These are phyloP conservation scores for Nakazawaea wickerhamii DNA, from an alignment of 805 yeast genomes.

Conservation along the genomic window DNA sequence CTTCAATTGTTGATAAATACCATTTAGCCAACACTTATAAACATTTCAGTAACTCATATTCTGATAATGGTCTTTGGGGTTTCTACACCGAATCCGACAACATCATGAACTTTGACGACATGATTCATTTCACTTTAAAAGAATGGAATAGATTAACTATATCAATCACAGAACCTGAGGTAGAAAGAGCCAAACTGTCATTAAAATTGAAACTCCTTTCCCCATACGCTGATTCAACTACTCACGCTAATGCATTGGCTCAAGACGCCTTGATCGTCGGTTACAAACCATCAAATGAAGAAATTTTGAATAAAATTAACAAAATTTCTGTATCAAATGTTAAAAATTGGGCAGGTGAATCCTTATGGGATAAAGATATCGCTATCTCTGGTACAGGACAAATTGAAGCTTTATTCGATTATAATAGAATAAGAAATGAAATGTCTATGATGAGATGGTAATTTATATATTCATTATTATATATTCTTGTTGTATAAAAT, in stretches of 20 bases:
- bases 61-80: conserved; percentile 84
- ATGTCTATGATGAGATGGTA: conserved; percentile 87
- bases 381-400: conserved; percentile 83
- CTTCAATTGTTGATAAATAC: conserved; percentile 63
- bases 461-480: neutral
- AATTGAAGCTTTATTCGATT: conserved; percentile 79
- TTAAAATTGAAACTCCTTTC: conserved; percentile 59
- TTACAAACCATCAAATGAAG: conserved; percentile 54
- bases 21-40: conserved; percentile 66
- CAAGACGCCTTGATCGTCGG: conserved; percentile 54
- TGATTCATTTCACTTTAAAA: conserved; percentile 73
- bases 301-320: conserved; percentile 58
- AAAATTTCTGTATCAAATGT: conserved; percentile 54
- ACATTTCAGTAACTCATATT: conserved; percentile 69
- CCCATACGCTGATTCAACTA: conserved; percentile 41
- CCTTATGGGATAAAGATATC: conserved; percentile 80
- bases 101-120: conserved; percentile 60
- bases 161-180: conserved; percentile 71
- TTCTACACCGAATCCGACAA: conserved; percentile 62
- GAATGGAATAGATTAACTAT: conserved; percentile 84
- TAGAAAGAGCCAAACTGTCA: conserved; percentile 69
- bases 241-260: conserved; percentile 55
- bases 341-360: conserved; percentile 67
- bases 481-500: neutral
- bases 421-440: conserved; percentile 81